Evolutionary conservation across 441 rosid species (phyloP), one percentile per base, ranked within the genome.

Genomic region (Populus hybrid): DNA sequence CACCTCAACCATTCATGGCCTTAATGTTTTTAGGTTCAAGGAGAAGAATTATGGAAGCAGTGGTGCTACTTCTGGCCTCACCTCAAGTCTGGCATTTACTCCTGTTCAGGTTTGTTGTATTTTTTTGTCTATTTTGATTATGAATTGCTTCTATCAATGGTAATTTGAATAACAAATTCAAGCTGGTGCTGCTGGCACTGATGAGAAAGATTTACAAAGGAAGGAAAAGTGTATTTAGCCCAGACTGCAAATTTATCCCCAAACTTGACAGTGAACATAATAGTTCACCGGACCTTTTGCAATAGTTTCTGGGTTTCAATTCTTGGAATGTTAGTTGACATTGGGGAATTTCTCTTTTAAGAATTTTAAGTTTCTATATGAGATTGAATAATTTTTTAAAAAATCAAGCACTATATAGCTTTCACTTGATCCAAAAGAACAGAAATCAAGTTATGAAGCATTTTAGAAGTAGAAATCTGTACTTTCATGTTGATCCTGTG

Each of bases 51-150:
- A 85, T 81, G 88, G 97, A 77, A 92, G 95, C 83, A 91, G 98
- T 71, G 97, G 97, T 72, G 92, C 93, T 73, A 90, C 99, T 69
- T 95, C 98, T 54, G 97, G 99, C 64, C 82, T 92, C 85, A 94
- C 99, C 1, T 94, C 97, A 36, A 95, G 99, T 83, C 85, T 94
- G 79, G 97, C 98, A 66, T 95, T 95, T 80, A 95, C 98, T 18
- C 97, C 99, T 28, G 97, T 94, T 79, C 98, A 94, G 97, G 32
- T 30, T 30, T 30, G 32, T 30, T 30, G 32, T 30, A 30, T 28
- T 28, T 28, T 28, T 94, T 75, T 65, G 61, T 54, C 3, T 30
- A 30, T 30, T 30, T 50, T 50, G 57, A 50, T 50, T 50, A 50
- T 50, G 57, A 14, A 14, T 50, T 50, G 57, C 57, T 50, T 50